These are phyloP conservation scores for Pascua guehoae DNA, from an alignment of 1,284 basidiomycete species.

Conservation along the genomic window DNA sequence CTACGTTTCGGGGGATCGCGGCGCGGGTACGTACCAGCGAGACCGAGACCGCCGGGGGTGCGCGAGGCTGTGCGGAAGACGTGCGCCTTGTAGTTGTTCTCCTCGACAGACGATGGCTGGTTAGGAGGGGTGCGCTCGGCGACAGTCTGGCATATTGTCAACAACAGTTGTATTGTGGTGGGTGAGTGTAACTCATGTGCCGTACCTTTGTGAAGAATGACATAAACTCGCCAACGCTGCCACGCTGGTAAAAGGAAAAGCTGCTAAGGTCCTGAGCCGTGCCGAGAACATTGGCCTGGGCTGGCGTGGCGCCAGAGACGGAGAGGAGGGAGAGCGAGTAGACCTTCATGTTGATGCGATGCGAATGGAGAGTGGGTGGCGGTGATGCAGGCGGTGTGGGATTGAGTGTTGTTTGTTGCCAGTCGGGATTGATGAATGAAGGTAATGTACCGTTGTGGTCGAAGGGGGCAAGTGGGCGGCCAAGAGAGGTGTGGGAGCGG, in stretches of 20 bases:
- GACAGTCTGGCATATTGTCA: conserved; percentile 61
- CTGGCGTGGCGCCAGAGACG: conserved; percentile 39
- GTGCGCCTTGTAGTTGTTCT: conserved; percentile 91
- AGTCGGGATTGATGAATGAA: no score
- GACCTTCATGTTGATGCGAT: conserved; percentile 51
- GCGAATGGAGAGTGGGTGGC: background rate
- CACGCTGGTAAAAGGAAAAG: conserved; percentile 92
- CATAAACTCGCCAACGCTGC: conserved; percentile 93
- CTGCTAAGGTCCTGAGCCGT: conserved; percentile 79
- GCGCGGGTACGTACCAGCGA: conserved; percentile 61
- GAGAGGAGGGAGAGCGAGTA: conserved; percentile 54
- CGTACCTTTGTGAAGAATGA: conserved; percentile 83
- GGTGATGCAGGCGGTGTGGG: background rate
- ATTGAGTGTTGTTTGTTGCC: background rate
- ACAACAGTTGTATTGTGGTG: no score
- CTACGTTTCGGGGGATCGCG: background rate
- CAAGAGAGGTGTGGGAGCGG: background rate
- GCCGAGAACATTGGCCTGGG: conserved; percentile 61
- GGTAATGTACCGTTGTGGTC: background rate
- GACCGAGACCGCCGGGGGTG: conserved; percentile 39
- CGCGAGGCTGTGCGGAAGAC: conserved; percentile 60
- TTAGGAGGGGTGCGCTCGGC: conserved; percentile 82
- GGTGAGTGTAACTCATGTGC: conserved; percentile 57
- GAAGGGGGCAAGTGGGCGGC: background rate
- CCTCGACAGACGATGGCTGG: conserved; percentile 88